Evolutionary conservation across 257 asterid species (phyloP), one percentile per base, ranked within the genome.

Genomic region (Ocimum tenuiflorum): DNA sequence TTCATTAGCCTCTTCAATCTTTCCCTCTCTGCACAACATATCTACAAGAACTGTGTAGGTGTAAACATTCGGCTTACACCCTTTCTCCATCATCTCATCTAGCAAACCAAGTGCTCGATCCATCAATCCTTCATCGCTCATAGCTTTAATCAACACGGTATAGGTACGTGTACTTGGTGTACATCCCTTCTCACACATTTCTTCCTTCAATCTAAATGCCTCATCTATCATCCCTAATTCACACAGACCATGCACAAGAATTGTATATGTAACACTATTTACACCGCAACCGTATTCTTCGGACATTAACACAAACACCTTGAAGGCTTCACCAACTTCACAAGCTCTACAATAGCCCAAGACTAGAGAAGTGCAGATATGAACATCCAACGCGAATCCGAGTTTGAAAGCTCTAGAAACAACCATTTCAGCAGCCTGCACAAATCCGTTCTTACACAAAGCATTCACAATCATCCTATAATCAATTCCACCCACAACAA

Each of bases 241-340:
- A 41, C 86, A 81, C 41, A 81, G 39, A 69, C 80, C 79, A 23
- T 81, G 83, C 9, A 73, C 57, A 20, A 81, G 79, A 57, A 73
- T 66, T 14, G 86, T 60, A 38, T 72, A 81, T 0, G 80, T 70
- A 67, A 66, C 84, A 59, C 78, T 75, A 68, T 81, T 81, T 54
- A 76, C 77, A 53, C 81, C 77, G 69, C 79, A 81, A 47, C 68
- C 70, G 58, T 60, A 81, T 55, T 31, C 10, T 54, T 63, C 67
- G 3, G 84, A 75, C 86, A 81, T 81, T 75, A 66, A 56, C 4
- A 6, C 86, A 70, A 81, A 78, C 83, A 81, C 84, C 35, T 49
- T 73, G 68, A 62, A 60, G 75, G 84, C 86, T 6, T 70, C 74
- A 53, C 35, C 19, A 14, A 81, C 57, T 42, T 73, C 72, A 10